Evolutionary conservation across 1,284 basidiomycete genomes (phyloP), one percentile per base, ranked within the genome.

Genomic region (Moesziomyces parantarcticus): DNA sequence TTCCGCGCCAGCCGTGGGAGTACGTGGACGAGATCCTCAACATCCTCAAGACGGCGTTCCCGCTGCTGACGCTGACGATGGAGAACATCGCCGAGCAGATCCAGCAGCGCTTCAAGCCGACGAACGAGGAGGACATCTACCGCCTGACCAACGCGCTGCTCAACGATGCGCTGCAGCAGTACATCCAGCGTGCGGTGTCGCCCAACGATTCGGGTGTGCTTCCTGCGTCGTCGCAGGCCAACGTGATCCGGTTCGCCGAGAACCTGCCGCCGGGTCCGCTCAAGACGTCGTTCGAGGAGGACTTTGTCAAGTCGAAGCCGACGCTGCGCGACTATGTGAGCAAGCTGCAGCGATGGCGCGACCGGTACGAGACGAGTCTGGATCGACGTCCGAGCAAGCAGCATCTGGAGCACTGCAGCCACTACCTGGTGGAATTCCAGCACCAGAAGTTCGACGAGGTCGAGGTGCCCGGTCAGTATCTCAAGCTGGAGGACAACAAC

Each of bases 81-180:
- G 97, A 99, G 85, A 97, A 94, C 48, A 92, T 99, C 88, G 92
- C 97, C 21, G 97, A 99, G 79, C 96, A 99, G 85, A 92, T 99
- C 75, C 88, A 90, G 43, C 89, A 91, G 69, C 90, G 95, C 46
- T 97, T 98, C 87, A 98, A 98, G 85, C 89, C 92, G 1, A 88
- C 89, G 8, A 89, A 90, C 2, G 97, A 99, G 74, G 97, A 99
- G 84, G 96, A 99, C 77, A 91, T 94, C 20, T 98, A 98, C 85
- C 90, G 97, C 18, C 89, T 95, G 75, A 90, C 95, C 44, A 92
- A 90, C 69, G 91, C 95, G 82, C 86, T 98, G 40, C 84, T 89
- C 89, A 80, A 91, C 88, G 89, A 89, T 63, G 88, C 87, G 3
- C 83, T 89, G 57, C 80, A 81, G 66, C 82, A 83, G 58, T 83